Percentiles rank a stretch among this genome's conserved stretches.
phyloP scores from a whole-genome alignment of 495 filamentous ascomycete genomes.

The Penicillium paxilli region DNA sequence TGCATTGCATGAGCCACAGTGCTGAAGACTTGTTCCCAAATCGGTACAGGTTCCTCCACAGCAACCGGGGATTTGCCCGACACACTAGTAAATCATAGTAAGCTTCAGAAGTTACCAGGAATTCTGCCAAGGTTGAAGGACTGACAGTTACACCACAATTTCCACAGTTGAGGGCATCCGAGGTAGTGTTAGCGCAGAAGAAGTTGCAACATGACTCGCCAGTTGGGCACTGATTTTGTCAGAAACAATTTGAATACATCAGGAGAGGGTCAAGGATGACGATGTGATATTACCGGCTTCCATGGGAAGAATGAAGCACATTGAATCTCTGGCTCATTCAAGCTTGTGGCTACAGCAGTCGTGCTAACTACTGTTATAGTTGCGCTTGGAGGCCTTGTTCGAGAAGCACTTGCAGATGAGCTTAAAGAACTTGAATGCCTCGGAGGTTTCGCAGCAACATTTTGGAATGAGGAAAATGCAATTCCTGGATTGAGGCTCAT shows the following conservation, averaged over 20 bases:
- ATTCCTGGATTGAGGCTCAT: not conserved
- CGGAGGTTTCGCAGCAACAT: constrained; percentile 8
- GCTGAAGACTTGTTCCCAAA: constrained; percentile 1
- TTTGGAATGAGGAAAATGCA: not conserved
- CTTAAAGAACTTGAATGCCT: not conserved
- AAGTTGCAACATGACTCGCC: constrained; percentile 19
- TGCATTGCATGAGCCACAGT: constrained; percentile 17
- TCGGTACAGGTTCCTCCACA: constrained; percentile 18
- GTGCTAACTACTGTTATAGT: constrained; percentile 4
- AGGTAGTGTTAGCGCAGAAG: constrained; percentile 11
- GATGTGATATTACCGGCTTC: constrained; percentile 16
- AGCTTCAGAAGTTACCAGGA: not conserved
- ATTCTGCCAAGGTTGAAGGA: not conserved
- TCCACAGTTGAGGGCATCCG: constrained; percentile 15
- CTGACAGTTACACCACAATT: constrained; percentile 14
- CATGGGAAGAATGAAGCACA: constrained; percentile 14
- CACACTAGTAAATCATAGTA: constrained; percentile 8
- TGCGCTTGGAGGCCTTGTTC: not conserved
- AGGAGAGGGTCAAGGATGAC: not conserved
- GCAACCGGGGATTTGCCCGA: constrained; percentile 15
- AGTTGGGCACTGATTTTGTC: constrained; percentile 9
- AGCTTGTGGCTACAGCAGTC: constrained; percentile 2
- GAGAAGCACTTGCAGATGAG: not conserved
- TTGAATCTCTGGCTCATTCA: not conserved
- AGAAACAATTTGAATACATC: not conserved